phyloP scores from a whole-genome alignment of 2,329 filamentous ascomycete species.

The Colletotrichum destructivum region DNA sequence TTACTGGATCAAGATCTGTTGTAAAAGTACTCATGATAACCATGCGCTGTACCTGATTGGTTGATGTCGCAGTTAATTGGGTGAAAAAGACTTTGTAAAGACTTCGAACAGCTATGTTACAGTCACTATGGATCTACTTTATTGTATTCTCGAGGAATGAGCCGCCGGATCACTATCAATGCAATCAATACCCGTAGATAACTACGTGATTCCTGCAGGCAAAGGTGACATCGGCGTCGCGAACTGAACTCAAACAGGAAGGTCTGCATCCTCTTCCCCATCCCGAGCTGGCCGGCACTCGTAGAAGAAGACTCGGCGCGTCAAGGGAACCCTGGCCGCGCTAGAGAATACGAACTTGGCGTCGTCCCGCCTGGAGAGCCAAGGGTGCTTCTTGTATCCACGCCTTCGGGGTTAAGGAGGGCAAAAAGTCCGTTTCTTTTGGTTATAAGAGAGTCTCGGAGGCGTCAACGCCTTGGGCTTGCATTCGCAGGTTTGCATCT shows the following conservation, averaged over 20 bases:
- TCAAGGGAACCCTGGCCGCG: not conserved
- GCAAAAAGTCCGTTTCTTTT: too few species aligned
- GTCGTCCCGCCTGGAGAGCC: not conserved
- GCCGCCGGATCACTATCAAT: too few species aligned
- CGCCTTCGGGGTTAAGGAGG: not conserved
- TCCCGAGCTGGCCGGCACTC: not conserved
- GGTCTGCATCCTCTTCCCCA: not conserved
- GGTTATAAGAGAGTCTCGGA: not conserved
- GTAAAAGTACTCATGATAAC: too few species aligned
- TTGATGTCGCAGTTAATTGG: too few species aligned
- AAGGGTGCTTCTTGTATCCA: not conserved
- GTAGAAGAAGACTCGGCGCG: not conserved
- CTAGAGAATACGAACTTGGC: slow-evolving; percentile 26
- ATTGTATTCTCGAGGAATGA: too few species aligned
- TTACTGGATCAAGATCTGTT: too few species aligned
- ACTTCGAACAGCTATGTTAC: too few species aligned
- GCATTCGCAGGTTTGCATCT: too few species aligned
- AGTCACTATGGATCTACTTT: too few species aligned
- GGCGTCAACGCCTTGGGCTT: too few species aligned
- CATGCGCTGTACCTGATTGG: too few species aligned
- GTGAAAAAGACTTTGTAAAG: too few species aligned
- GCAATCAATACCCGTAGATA: not conserved
- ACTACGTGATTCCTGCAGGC: not conserved
- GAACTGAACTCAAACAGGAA: not conserved
- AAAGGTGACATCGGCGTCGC: slow-evolving; percentile 3